These are phyloP conservation scores for Tieghemiomyces parasiticus DNA, from an alignment of 192 early-diverging fungal species.

Conservation along the genomic window DNA sequence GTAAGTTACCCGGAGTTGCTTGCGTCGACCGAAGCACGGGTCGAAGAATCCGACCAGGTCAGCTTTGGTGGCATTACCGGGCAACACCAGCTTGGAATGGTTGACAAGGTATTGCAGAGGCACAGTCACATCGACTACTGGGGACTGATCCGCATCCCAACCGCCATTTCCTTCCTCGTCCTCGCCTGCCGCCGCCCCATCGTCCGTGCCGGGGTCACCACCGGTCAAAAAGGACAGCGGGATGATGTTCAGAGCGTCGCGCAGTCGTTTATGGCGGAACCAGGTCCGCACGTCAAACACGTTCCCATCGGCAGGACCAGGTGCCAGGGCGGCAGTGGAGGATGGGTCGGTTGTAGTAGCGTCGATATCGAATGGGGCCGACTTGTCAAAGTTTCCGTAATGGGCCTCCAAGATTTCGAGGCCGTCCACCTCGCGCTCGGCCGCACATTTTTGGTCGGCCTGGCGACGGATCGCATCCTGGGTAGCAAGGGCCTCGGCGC, in stretches of 20 bases:
- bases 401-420: slow-evolving; percentile 73
- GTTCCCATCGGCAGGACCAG: too few species aligned
- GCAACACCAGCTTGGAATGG: slow-evolving; percentile 76
- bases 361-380: too few species aligned
- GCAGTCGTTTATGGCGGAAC: too few species aligned
- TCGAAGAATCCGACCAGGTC: slow-evolving; percentile 91
- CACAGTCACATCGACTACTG: slow-evolving; percentile 65
- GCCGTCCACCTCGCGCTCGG: slow-evolving; percentile 42
- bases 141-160: background rate
- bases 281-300: too few species aligned
- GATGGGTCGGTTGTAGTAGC: too few species aligned
- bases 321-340: too few species aligned
- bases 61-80: slow-evolving; percentile 74
- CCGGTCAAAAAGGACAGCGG: slow-evolving; percentile 2
- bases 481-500: slow-evolving; percentile 67
- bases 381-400: slow-evolving; percentile 82
- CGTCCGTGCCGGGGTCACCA: background rate
- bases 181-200: background rate
- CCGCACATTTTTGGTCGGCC: slow-evolving; percentile 48
- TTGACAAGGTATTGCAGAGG: slow-evolving; percentile 72
- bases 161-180: background rate
- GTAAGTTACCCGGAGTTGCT: slow-evolving; percentile 75
- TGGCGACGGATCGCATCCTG: slow-evolving; percentile 49
- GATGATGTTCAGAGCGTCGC: background rate
- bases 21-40: slow-evolving; percentile 77